Evolutionary conservation across 441 rosid species (phyloP), one percentile per base, ranked within the genome.

Genomic region (Omphalea diandra): DNA sequence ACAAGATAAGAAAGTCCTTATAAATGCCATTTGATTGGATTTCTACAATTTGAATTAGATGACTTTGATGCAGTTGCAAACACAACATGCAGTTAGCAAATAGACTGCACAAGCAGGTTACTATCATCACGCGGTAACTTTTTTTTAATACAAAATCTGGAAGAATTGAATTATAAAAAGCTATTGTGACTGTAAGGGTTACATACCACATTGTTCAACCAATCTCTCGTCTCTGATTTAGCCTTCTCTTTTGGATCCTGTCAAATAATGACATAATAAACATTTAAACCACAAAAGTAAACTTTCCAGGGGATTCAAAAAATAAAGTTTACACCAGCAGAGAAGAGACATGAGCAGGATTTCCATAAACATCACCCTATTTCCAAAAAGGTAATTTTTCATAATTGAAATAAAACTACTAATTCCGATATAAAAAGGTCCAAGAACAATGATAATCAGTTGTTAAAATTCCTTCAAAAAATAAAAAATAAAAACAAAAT

Each of bases 191-290:
- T 54, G 55, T 60, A 65, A 57, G 71, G n/a, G 63, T 73, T 22
- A 65, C 91, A 80, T 86, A 94, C 99, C 95, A 89, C 86, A 70
- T 87, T 90, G 84, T 96, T 96, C 79, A 96, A 77, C 99, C 98
- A 96, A 78, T 96, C 99, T 79, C 98, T 85, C 49, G 98, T 96
- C 85, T 94, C 99, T 44, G 99, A 82, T 82, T 96, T 96, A 46
- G 98, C 98, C 79, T 96, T 96, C 86, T 91, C 99, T 85, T 81
- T 96, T 20, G 98, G 99, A 75, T 96, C 99, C 99, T 94, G 76
- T 69, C 60, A 75, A 33, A 65, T 56, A 62, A 15, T 29, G 35
- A 17, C 12, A 49, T 46, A 2, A 62, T 69, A 58, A 75, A 62
- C 60, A 75, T 20, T 41, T 71, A 52, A 71, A 58, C 66, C 9